Evolutionary conservation across 1,284 basidiomycete genomes (phyloP).

Genomic region (Ganoderma sp.): DNA sequence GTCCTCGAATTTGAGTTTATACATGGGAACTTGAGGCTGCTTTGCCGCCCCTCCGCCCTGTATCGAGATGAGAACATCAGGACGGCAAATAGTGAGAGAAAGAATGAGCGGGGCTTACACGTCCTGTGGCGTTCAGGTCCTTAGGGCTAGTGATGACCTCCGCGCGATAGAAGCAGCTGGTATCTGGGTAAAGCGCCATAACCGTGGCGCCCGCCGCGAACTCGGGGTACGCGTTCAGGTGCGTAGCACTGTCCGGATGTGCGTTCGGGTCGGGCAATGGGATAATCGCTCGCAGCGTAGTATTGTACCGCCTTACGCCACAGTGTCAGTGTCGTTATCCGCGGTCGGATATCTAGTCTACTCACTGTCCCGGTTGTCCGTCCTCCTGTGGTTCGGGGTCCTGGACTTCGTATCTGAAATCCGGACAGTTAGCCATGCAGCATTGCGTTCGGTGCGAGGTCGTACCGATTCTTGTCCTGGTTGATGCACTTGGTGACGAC

Average conservation of each 20-base stretch:
- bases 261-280: slow-evolving; percentile 77
- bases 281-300: slow-evolving; percentile 71
- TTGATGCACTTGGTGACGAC: slow-evolving; percentile 72
- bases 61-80: not conserved
- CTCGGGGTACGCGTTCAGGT: slow-evolving; percentile 71
- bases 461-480: slow-evolving; percentile 69
- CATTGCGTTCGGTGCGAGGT: slow-evolving; percentile 12
- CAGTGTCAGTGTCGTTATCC: slow-evolving; percentile 8
- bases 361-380: slow-evolving; percentile 71
- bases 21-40: slow-evolving; percentile 51
- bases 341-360: slow-evolving; percentile 23
- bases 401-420: slow-evolving; percentile 75
- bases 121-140: slow-evolving; percentile 53
- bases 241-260: slow-evolving; percentile 59
- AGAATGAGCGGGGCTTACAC: slow-evolving; percentile 44
- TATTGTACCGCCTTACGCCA: slow-evolving; percentile 63
- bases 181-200: slow-evolving; percentile 84
- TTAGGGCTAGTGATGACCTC: slow-evolving; percentile 73
- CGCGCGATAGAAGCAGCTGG: slow-evolving; percentile 85
- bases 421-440: slow-evolving; percentile 17
- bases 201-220: slow-evolving; percentile 75
- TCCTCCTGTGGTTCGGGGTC: slow-evolving; percentile 82
- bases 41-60: slow-evolving; percentile 20
- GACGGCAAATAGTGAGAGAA: not conserved
- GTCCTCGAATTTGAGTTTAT: slow-evolving; percentile 83